These are phyloP conservation scores for Malus fusca DNA, from an alignment of 306 rosid species.

Conservation along the genomic window DNA sequence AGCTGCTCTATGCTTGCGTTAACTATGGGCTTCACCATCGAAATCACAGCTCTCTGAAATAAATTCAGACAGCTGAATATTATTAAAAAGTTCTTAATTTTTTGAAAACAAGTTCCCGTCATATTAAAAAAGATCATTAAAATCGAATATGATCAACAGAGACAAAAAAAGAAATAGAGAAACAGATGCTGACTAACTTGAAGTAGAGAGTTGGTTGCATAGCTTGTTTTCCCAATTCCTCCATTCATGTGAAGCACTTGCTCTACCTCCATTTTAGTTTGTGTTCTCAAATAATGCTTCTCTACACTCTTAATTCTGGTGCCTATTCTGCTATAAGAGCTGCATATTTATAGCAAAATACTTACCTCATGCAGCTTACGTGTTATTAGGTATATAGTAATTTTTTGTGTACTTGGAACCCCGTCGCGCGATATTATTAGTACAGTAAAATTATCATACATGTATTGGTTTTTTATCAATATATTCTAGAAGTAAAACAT, in stretches of 20 bases:
- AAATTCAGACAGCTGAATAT: neutral
- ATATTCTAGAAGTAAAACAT: no score
- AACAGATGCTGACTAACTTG: neutral
- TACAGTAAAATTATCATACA: no score
- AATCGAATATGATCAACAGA: no score
- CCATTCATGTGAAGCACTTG: slow-evolving; percentile 11
- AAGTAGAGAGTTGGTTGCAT: slow-evolving; percentile 7
- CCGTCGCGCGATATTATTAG: no score
- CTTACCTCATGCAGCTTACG: neutral
- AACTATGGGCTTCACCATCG: slow-evolving; percentile 6
- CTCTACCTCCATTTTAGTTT: slow-evolving; percentile 1
- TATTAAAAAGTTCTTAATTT: no score
- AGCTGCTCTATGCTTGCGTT: slow-evolving; percentile 15
- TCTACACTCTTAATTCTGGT: neutral
- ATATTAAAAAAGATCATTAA: no score
- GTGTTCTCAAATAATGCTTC: neutral
- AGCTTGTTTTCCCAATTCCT: slow-evolving; percentile 7
- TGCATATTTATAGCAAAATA: neutral
- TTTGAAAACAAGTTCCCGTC: neutral
- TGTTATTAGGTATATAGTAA: no score
- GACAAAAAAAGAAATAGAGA: neutral
- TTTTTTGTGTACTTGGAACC: no score
- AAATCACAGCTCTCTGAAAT: neutral
- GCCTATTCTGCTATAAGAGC: neutral
- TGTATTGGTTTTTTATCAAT: no score